phyloP scores from a whole-genome alignment of 176 grass and related monocot genomes.

The Carex myosuroides region DNA sequence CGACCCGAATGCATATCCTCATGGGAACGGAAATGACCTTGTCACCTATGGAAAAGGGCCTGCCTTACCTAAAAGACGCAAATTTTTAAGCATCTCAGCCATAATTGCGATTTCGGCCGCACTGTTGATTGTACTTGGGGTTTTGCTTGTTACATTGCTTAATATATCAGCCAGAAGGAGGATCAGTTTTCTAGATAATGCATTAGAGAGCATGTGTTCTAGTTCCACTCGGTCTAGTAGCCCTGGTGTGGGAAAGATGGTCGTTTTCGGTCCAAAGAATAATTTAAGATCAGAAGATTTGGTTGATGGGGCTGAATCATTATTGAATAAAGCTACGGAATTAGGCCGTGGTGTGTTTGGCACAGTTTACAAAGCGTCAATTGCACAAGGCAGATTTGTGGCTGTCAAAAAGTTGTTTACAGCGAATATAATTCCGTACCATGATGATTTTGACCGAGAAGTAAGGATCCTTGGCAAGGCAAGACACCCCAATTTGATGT shows the following conservation, averaged over 20 bases:
- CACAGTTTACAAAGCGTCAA: constrained; percentile 50
- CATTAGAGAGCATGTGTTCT: constrained; percentile 50
- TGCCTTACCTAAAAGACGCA: constrained; percentile 21
- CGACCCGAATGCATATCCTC: constrained; percentile 65
- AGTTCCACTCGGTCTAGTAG: constrained; percentile 27
- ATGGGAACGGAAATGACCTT: constrained; percentile 27
- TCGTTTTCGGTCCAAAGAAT: constrained; percentile 51
- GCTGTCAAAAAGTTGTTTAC: constrained; percentile 62
- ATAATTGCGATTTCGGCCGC: constrained; percentile 84
- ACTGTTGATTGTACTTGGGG: constrained; percentile 44
- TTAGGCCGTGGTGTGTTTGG: constrained; percentile 55
- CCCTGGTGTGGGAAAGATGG: constrained; percentile 63
- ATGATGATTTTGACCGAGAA: constrained; percentile 82
- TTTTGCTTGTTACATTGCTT: constrained; percentile 57
- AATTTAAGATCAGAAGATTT: constrained; percentile 72
- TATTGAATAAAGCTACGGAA: constrained; percentile 74
- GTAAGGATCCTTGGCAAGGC: constrained; percentile 78
- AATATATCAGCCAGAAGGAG: constrained; percentile 61
- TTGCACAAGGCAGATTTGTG: constrained; percentile 41
- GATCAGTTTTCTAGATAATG: constrained; percentile 27
- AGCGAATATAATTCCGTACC: constrained; percentile 41
- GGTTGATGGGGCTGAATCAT: constrained; percentile 47
- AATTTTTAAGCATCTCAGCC: constrained; percentile 68
- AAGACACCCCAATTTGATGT: constrained; percentile 63
- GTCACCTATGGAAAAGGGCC: background rate